phyloP scores from a whole-genome alignment of 768 basidiomycete genomes.

The Crassisporium funariophilum region DNA sequence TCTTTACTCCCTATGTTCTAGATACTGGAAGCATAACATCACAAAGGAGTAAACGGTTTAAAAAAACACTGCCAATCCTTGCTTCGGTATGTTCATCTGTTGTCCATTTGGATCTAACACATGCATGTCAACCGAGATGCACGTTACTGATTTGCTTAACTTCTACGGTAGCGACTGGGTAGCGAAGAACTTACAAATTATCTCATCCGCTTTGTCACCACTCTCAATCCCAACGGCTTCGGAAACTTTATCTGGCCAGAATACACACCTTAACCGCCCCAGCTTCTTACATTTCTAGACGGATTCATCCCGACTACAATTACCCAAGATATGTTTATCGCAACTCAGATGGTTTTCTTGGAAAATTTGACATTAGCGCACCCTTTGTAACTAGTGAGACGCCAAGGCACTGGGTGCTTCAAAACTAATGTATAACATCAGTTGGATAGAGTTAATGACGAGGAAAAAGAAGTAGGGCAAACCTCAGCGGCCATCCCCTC shows the following conservation, averaged over 20 bases:
- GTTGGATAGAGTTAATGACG: background rate
- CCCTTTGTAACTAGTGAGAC: slow-evolving; percentile 9
- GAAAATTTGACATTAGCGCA: slow-evolving; percentile 23
- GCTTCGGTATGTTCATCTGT: slow-evolving; percentile 37
- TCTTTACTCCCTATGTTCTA: too few species aligned
- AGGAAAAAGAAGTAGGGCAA: background rate
- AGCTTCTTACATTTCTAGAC: slow-evolving; percentile 35
- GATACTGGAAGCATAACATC: too few species aligned
- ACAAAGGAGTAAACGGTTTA: slow-evolving; percentile 48
- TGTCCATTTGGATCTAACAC: too few species aligned
- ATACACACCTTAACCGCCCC: slow-evolving; percentile 20
- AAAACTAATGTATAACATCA: background rate
- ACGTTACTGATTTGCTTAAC: slow-evolving; percentile 43
- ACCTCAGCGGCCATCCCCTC: too few species aligned
- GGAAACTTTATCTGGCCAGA: slow-evolving; percentile 26
- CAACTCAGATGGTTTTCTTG: slow-evolving; percentile 22
- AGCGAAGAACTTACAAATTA: slow-evolving; percentile 49
- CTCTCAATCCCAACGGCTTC: slow-evolving; percentile 26
- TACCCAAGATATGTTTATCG: slow-evolving; percentile 28
- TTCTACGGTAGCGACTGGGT: slow-evolving; percentile 42
- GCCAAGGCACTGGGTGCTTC: too few species aligned
- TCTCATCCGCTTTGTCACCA: slow-evolving; percentile 45
- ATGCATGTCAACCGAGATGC: too few species aligned
- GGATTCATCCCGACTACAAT: slow-evolving; percentile 27
- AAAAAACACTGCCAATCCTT: slow-evolving; percentile 40